These are phyloP conservation scores for Cryphonectria carpinicola DNA, from an alignment of 2,329 filamentous ascomycete species.

Conservation along the genomic window DNA sequence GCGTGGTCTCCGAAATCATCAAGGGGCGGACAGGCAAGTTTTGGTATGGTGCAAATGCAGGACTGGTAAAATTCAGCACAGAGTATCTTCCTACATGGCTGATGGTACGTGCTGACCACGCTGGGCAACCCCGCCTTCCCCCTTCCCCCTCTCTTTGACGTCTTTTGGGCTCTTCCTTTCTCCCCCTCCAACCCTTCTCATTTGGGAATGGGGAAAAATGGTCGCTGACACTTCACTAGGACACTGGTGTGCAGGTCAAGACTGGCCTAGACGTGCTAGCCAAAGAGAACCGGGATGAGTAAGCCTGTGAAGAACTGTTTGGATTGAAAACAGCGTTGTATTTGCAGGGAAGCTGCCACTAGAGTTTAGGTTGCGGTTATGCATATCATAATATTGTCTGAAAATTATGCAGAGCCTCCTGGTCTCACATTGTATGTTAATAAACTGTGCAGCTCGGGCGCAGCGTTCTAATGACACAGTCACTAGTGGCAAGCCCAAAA, in stretches of 20 bases:
- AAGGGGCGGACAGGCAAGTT: background rate
- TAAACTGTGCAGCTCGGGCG: too few species aligned
- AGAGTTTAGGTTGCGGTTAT: background rate
- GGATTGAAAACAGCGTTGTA: background rate
- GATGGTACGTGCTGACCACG: background rate
- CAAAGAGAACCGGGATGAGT: background rate
- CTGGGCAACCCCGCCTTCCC: background rate
- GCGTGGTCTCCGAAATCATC: background rate
- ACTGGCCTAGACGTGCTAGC: background rate
- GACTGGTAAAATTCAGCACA: background rate
- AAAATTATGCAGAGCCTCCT: too few species aligned
- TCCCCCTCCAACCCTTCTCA: background rate
- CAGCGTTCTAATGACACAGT: too few species aligned
- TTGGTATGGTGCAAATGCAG: background rate
- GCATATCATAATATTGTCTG: background rate
- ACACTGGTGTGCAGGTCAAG: background rate
- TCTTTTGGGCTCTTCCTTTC: too few species aligned
- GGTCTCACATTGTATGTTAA: background rate
- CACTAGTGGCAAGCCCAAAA: too few species aligned
- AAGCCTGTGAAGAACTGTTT: background rate
- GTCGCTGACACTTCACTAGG: background rate
- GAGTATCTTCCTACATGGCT: background rate
- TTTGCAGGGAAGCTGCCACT: background rate
- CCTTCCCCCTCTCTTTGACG: background rate
- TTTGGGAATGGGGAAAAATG: background rate